Percentiles rank a stretch among this genome's conserved stretches.
Conservation (phyloP, 352 stramenopile species). For the Thalassiosira ordinaria region DNA sequence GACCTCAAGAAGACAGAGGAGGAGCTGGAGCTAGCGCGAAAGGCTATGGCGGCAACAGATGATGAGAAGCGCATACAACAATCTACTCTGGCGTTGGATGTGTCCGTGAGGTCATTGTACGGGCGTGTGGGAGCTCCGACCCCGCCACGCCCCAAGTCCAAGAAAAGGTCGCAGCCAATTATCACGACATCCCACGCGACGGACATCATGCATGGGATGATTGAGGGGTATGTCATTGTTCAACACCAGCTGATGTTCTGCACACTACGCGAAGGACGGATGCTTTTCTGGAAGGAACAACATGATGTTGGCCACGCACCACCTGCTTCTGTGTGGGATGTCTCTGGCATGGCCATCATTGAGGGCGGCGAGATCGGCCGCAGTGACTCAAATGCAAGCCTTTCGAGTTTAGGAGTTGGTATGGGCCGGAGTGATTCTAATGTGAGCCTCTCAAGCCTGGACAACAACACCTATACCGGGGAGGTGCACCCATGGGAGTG, state of each 20-base stretch:
- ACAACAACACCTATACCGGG: too few species aligned
- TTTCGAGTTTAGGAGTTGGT: too few species aligned
- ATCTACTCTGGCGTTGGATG: too few species aligned
- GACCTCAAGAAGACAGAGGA: slow-evolving; percentile 9
- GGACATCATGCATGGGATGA: slow-evolving; percentile 23
- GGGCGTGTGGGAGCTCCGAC: too few species aligned
- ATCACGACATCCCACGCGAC: slow-evolving; percentile 7
- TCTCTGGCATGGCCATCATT: slow-evolving; percentile 5
- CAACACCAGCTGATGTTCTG: slow-evolving; percentile 11
- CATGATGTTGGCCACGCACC: slow-evolving; percentile 1
- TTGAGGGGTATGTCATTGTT: slow-evolving; percentile 15
- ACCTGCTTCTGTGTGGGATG: slow-evolving; percentile 10
- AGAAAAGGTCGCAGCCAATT: too few species aligned
- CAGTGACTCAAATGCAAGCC: too few species aligned
- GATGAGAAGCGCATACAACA: slow-evolving; percentile 7
- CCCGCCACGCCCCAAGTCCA: too few species aligned
- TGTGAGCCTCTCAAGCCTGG: too few species aligned
- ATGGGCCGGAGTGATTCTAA: too few species aligned
- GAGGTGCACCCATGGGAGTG: slow-evolving; percentile 21
- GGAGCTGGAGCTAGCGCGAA: slow-evolving; percentile 12
- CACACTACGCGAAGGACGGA: background rate
- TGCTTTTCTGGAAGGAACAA: slow-evolving; percentile 7
- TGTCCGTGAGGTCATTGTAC: too few species aligned
- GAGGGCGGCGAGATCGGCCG: background rate
- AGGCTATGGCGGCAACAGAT: slow-evolving; percentile 6